These are phyloP conservation scores for Fonsecaea nubica DNA, from an alignment of 2,329 filamentous ascomycete genomes.

Conservation along the genomic window DNA sequence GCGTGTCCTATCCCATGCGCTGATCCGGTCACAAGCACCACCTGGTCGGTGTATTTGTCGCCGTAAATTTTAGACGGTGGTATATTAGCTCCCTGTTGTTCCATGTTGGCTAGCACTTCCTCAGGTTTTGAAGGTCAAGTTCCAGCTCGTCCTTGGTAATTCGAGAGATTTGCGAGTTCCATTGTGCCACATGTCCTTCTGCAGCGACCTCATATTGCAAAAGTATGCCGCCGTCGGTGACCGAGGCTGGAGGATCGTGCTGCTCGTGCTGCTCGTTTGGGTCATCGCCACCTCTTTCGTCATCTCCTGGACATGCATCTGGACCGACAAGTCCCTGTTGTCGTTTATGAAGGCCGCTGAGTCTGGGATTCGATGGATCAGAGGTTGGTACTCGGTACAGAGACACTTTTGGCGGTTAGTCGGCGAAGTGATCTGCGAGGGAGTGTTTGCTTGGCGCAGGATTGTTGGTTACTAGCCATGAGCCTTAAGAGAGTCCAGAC, in stretches of 20 bases:
- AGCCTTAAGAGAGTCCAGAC: neutral
- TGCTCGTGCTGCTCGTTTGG: neutral
- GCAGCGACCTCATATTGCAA: neutral
- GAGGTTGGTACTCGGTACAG: neutral
- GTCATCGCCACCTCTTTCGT: neutral
- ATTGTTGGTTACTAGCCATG: neutral
- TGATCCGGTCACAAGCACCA: conserved; percentile 59
- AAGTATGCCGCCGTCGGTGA: neutral
- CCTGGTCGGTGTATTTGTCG: conserved; percentile 31
- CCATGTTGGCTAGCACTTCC: neutral
- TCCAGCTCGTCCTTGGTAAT: neutral
- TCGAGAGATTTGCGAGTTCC: neutral
- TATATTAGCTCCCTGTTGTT: conserved; percentile 9
- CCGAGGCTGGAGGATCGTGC: neutral
- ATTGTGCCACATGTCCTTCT: neutral
- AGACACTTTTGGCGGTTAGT: neutral
- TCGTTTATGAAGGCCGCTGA: neutral
- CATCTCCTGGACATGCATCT: neutral
- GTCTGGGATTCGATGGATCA: neutral
- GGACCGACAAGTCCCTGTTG: neutral
- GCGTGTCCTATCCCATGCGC: conserved; percentile 59
- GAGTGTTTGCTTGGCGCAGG: neutral
- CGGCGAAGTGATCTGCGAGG: neutral
- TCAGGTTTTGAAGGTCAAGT: neutral
- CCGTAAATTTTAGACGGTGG: neutral